A percentile compares a stretch with the other conserved stretches of the same genome.
Evolutionary conservation across 192 early-diverging fungal genomes (phyloP).

Genomic region (Backusella liffmaniae): DNA sequence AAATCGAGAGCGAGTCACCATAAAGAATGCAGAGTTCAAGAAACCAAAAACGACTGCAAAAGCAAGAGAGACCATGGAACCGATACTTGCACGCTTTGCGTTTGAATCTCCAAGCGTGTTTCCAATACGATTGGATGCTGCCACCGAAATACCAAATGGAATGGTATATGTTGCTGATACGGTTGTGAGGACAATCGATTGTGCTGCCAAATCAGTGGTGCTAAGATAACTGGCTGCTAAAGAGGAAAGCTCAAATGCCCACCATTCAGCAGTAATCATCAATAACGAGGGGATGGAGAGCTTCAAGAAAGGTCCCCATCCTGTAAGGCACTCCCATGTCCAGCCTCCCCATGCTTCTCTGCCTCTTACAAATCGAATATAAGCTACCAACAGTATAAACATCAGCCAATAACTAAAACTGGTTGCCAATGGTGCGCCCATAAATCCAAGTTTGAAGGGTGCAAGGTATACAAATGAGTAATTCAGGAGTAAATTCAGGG

Average conservation of each 20-base stretch:
- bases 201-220: conserved; percentile 73
- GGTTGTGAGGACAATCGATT: conserved; percentile 78
- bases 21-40: conserved; percentile 51
- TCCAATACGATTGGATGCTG: conserved; percentile 78
- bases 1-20: conserved; percentile 51
- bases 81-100: conserved; percentile 45
- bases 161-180: conserved; percentile 71
- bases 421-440: conserved; percentile 83
- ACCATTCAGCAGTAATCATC: conserved; percentile 80
- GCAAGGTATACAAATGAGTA: conserved; percentile 80
- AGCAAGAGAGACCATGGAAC: conserved; percentile 49
- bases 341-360: conserved; percentile 86
- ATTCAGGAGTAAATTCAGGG: conserved; percentile 75
- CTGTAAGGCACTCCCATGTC: conserved; percentile 66
- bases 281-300: conserved; percentile 78
- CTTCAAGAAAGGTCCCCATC: conserved; percentile 55
- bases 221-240: conserved; percentile 74
- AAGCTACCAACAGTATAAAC: conserved; percentile 60
- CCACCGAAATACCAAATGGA: conserved; percentile 80
- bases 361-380: conserved; percentile 63
- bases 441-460: conserved; percentile 64
- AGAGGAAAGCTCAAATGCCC: conserved; percentile 69
- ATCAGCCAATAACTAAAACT: conserved; percentile 75
- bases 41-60: conserved; percentile 52
- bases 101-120: conserved; percentile 64